Conservation (phyloP, 306 rosid genomes). For the Rosa multiflora region DNA sequence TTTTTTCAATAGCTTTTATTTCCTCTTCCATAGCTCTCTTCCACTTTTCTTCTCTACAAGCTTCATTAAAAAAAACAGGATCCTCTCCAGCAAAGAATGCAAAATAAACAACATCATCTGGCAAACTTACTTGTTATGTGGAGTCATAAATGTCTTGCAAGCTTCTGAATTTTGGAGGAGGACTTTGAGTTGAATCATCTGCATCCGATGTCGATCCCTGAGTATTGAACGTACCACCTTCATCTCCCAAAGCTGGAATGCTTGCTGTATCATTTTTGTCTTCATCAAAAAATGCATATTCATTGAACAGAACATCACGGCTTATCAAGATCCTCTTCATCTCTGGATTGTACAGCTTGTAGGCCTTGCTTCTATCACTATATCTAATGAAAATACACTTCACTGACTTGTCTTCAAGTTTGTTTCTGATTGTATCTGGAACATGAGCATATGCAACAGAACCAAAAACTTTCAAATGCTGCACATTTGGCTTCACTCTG, state of each 20-base stretch:
- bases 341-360: background rate
- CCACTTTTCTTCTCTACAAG: too few species aligned
- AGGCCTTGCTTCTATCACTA: background rate
- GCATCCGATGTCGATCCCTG: background rate
- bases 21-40: too few species aligned
- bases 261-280: background rate
- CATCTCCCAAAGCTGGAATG: background rate
- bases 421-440: background rate
- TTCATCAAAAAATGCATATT: background rate
- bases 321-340: background rate
- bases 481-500: background rate
- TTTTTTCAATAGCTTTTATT: too few species aligned
- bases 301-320: background rate
- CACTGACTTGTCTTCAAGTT: background rate
- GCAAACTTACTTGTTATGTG: too few species aligned
- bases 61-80: too few species aligned
- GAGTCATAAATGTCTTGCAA: background rate
- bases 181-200: background rate
- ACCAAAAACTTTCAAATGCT: background rate
- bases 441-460: background rate
- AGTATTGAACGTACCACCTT: background rate
- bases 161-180: background rate
- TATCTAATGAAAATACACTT: background rate
- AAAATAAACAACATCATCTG: too few species aligned
- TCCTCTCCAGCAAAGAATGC: too few species aligned